These are phyloP conservation scores for Phytophthora pisi DNA, from an alignment of 352 stramenopile genomes.

Conservation along the genomic window DNA sequence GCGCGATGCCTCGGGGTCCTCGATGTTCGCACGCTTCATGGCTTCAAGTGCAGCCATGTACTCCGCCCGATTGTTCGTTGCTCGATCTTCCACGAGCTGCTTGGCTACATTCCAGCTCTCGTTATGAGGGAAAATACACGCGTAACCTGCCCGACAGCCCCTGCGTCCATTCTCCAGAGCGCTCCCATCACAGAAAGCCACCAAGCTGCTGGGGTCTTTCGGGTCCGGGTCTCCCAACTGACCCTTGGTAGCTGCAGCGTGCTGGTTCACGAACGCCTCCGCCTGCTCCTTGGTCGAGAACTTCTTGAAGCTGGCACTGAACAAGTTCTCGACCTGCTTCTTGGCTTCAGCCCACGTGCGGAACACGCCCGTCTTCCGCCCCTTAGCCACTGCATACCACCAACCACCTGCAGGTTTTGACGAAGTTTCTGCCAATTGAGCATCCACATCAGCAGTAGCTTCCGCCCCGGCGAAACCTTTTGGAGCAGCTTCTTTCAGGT, in stretches of 20 bases:
- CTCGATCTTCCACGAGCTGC: constrained; percentile 47
- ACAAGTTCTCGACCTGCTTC: constrained; percentile 55
- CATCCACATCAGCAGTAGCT: constrained; percentile 3
- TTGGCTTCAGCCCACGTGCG: constrained; percentile 60
- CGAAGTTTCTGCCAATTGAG: constrained; percentile 7
- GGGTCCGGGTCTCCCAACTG: constrained; percentile 46
- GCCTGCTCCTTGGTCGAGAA: constrained; percentile 55
- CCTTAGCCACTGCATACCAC: constrained; percentile 68
- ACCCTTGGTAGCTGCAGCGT: constrained; percentile 17
- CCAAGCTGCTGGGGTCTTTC: constrained; percentile 51
- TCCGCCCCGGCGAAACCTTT: constrained; percentile 2
- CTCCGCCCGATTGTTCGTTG: constrained; percentile 64
- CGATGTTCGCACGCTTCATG: constrained; percentile 69
- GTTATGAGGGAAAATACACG: constrained; percentile 78
- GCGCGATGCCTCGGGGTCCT: constrained; percentile 38
- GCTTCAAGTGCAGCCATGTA: constrained; percentile 63
- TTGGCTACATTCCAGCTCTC: constrained; percentile 66
- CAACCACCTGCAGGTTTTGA: constrained; percentile 6
- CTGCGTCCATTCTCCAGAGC: constrained; percentile 65
- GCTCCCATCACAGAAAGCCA: constrained; percentile 83
- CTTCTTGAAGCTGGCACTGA: constrained; percentile 63
- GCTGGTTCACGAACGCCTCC: constrained; percentile 52
- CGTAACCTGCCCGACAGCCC: constrained; percentile 63
- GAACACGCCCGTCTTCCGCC: constrained; percentile 58
- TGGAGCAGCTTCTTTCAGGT: constrained; percentile 4